A percentile compares a stretch with the other conserved stretches of the same genome.
phyloP scores from a whole-genome alignment of 139 green algal species.

The Micromonas commoda region DNA sequence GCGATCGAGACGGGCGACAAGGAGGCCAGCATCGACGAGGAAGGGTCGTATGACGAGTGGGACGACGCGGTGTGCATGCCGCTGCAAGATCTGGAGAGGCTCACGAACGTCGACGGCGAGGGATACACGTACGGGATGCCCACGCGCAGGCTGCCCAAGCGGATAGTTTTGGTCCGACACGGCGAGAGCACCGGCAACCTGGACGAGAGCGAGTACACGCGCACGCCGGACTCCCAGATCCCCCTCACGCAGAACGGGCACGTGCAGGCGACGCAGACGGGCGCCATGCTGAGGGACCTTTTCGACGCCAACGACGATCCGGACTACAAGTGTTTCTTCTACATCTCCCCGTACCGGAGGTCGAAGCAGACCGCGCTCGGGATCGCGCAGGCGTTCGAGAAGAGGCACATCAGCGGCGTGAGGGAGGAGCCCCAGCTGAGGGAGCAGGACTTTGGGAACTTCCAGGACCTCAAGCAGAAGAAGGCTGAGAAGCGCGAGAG shows the following conservation, averaged over 20 bases:
- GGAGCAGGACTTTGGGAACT: slow-evolving; percentile 50
- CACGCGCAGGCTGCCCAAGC: slow-evolving; percentile 12
- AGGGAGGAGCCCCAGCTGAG: slow-evolving; percentile 32
- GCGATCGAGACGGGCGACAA: background rate
- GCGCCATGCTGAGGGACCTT: slow-evolving; percentile 13
- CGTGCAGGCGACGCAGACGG: slow-evolving; percentile 26
- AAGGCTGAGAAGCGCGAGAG: slow-evolving; percentile 35
- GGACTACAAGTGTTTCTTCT: background rate
- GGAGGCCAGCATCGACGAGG: background rate
- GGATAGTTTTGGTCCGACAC: slow-evolving; percentile 48
- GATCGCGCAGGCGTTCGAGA: slow-evolving; percentile 20
- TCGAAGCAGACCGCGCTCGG: slow-evolving; percentile 33
- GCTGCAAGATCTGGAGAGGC: background rate
- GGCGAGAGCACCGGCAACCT: slow-evolving; percentile 43
- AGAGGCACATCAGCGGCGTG: slow-evolving; percentile 8
- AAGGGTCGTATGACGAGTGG: background rate
- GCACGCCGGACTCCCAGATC: slow-evolving; percentile 43
- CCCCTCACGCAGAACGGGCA: slow-evolving; percentile 35
- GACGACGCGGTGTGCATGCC: background rate
- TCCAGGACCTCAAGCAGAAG: slow-evolving; percentile 16
- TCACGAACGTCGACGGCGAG: background rate
- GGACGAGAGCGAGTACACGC: slow-evolving; percentile 41
- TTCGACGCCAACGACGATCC: background rate
- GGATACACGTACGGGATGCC: background rate
- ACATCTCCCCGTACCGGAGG: slow-evolving; percentile 32